Percentiles rank a stretch among this genome's conserved stretches.
phyloP scores from a whole-genome alignment of 805 yeast species.

The Clavispora vitiphila region DNA sequence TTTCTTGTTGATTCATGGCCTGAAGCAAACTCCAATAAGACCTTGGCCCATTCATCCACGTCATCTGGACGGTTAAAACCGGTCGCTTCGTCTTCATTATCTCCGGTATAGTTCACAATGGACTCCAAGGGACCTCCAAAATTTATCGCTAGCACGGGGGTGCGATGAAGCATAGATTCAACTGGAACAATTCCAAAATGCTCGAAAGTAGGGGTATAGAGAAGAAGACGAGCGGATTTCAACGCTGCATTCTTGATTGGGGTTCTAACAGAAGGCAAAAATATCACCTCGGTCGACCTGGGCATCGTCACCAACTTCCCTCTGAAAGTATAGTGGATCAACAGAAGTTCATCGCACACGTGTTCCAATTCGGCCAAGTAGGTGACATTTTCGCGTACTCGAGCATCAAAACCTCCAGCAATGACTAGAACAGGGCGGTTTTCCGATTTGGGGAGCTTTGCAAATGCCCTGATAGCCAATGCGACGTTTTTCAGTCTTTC shows the following conservation, averaged over 20 bases:
- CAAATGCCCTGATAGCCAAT: slow-evolving; percentile 69
- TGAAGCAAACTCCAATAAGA: slow-evolving; percentile 36
- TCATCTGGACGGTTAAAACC: slow-evolving; percentile 56
- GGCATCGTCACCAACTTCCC: slow-evolving; percentile 34
- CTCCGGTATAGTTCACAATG: slow-evolving; percentile 32
- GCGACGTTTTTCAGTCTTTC: slow-evolving; percentile 81
- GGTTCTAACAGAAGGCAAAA: slow-evolving; percentile 76
- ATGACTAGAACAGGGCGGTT: slow-evolving; percentile 54
- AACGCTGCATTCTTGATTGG: slow-evolving; percentile 60
- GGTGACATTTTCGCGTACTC: slow-evolving; percentile 70
- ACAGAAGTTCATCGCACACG: slow-evolving; percentile 40
- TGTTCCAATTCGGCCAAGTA: slow-evolving; percentile 58
- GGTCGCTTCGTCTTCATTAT: slow-evolving; percentile 40
- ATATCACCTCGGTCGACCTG: slow-evolving; percentile 48
- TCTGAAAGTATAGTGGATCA: slow-evolving; percentile 44
- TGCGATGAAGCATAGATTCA: slow-evolving; percentile 83
- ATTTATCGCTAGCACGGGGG: slow-evolving; percentile 80
- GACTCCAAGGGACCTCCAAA: slow-evolving; percentile 95
- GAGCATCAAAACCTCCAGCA: slow-evolving; percentile 87
- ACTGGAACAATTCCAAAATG: slow-evolving; percentile 98
- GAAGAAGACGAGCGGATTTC: slow-evolving; percentile 49
- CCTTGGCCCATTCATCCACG: slow-evolving; percentile 48
- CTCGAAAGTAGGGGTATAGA: slow-evolving; percentile 88
- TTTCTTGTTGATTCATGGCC: slow-evolving; percentile 14
- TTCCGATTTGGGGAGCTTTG: slow-evolving; percentile 45